These are phyloP conservation scores for Eimeria necatrix DNA, from an alignment of 169 alveolate species.

Conservation along the genomic window DNA sequence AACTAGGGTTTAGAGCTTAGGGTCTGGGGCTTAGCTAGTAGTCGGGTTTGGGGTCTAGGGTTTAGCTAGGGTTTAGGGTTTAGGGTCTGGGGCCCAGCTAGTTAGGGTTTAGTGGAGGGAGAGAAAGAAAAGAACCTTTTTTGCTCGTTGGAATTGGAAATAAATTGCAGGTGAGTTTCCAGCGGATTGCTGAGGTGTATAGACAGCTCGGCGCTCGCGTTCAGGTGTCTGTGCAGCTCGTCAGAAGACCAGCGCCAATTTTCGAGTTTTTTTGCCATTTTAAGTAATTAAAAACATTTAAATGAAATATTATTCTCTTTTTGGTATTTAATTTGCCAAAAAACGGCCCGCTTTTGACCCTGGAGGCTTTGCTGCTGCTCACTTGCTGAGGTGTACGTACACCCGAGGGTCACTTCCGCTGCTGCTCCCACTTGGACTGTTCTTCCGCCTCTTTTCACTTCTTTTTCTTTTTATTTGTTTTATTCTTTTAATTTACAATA, in stretches of 20 bases:
- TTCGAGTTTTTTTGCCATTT: background rate
- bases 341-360: too few species aligned
- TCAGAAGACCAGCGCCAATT: background rate
- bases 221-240: background rate
- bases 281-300: background rate
- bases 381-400: background rate
- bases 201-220: background rate
- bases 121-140: background rate
- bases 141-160: background rate
- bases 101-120: background rate
- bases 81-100: background rate
- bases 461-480: background rate
- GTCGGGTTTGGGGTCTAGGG: background rate
- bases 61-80: conserved; percentile 30
- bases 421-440: background rate
- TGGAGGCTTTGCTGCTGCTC: background rate
- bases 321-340: background rate
- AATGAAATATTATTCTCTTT: background rate
- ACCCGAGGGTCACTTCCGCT: background rate
- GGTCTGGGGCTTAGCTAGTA: conserved; percentile 9
- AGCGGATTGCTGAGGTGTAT: too few species aligned
- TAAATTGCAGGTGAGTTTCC: background rate
- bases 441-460: background rate
- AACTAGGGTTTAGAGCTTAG: conserved; percentile 26
- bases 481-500: background rate